Base-by-base conservation (phyloP, 202 grass and related monocot species). In the Brachypodium distachyon region DNA sequence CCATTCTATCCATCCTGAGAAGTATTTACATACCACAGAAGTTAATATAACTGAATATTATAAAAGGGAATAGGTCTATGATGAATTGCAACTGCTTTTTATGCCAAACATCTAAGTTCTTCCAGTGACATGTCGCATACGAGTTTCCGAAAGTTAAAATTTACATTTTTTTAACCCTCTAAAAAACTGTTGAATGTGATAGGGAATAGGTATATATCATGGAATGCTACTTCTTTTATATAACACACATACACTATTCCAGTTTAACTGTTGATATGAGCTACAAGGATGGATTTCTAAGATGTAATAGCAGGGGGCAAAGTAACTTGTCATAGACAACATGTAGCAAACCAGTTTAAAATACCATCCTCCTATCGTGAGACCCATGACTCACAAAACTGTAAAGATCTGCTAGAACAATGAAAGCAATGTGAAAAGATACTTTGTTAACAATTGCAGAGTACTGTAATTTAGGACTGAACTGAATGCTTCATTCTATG, bases 1-100 rank as follows among this genome's bases (percentile, higher is more conserved):
- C 94, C 91, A 97, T 69, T 97, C 88, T 78, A 97, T 97, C 94
- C 94, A 97, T 65, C 94, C 94, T 97, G 90, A 84, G 50, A 76
- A 33, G 8, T 44, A 31, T 53, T 23, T 19, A 21, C 67, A 28
- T 46, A 77, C 9, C 14, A 36, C 44, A 29, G 33, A 29, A 38
- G 12, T 56, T 47, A 49, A 43, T 57, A 43, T 68, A 72, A 16
- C 49, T 12, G 14, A 25, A 12, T 32, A 54, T 38, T 54, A 44
- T 50, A 31, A 28, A 27, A 36, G 13, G 23, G 25, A 32, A 63
- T 22, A 73, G 4, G 12, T 22, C 41, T 23, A 53, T 22, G 0
- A 70, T n/a, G 2, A 18, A 43, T 63, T 59, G 23, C 21, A 58
- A 53, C 43, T 44, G n/a, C 7, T 70, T 39, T 25, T 50, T 10